Evolutionary conservation across 306 rosid species (phyloP), one percentile per base, ranked within the genome.

Genomic region (Erythrophleum fordii): DNA sequence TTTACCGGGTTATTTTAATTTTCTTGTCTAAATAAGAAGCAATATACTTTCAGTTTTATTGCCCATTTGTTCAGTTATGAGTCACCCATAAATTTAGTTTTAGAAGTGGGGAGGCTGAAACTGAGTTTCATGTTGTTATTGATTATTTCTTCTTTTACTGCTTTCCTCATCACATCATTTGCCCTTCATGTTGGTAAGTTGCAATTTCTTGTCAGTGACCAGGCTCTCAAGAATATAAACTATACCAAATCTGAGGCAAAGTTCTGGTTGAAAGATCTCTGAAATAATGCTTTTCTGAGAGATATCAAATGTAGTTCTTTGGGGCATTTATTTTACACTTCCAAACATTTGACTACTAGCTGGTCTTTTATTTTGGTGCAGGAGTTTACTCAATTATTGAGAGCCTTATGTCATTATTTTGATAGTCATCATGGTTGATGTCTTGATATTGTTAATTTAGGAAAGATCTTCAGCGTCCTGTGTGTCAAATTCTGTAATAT

Each of bases 131-230:
- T 45, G 35, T 56, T 44, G 70, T 70, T 51, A 78, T 55, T 45
- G 31, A 16, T 74, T 65, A 20, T 75, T 64, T 80, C 53, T 77
- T 39, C 73, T 72, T 78, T 48, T 65, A 75, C 41, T 70, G 16
- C 8, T 62, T 64, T 61, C 64, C 77, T 79, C 16, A 52, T 64
- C 60, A 16, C 84, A 80, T 80, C 52, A 68, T 76, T 41, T 60
- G 53, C 65, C 44, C 64, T 51, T 71, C 61, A 45, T 82, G 74
- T 48, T 82, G 80, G 82, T 79, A 78, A 79, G 76, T 69, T 87
- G 58, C 80, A 77, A 49, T 76, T 72, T 75, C 62, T 73, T 74
- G 76, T 67, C 69, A 79, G 76, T 82, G 80, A 60, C 67, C 86
- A 59, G 83, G 85, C 76, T 77, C 77, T 79, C 26, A 4, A 49